Evolutionary conservation across 1,284 basidiomycete species (phyloP), one percentile per base, ranked within the genome.

Genomic region (Ceratorhiza oryzae-sativae): DNA sequence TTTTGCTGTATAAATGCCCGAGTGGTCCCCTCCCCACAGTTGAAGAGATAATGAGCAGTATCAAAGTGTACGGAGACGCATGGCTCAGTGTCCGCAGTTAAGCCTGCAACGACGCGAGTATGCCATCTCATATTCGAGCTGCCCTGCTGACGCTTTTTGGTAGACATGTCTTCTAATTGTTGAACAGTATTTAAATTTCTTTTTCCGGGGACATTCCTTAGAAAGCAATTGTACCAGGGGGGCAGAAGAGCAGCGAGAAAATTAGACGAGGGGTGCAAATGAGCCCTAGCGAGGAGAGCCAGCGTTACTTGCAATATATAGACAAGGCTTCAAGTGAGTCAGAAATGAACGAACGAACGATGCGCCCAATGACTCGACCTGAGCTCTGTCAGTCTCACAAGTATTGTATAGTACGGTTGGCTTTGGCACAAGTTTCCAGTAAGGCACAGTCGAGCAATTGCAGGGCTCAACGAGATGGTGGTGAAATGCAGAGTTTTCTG

Each of bases 21-120:
- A 61, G 89, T 89, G 0, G 90, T 90, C 71, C 91, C 92, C 79
- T 97, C 94, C 4, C 92, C 89, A 1, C 85, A 88, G 80, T 96
- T 95, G 84, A 97, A 94, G 62, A 95, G 83, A 76, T 95, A 96
- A 77, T 92, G 90, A 6, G 85, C 88, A 59, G 87, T 84, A 76
- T 93, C 90, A 77, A 94, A 93, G 4, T 86, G 84, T 72, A 95
- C 81, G 73, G 91, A 81, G 32, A 96, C 81, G 2, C 89, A 85
- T 0, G 94, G 88, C 76, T 94, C 91, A 0, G 92, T 90, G 79
- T 95, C 93, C 15, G 90, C 87, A 1, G 92, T 81, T 12, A 81
- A 81, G 45, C 80, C 80, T 3, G 83, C 80, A 23, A 83, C 53
- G 34, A 77, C 77, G 61, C 78, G 77, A 53, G 81, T 78, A 39